These are phyloP conservation scores for Cynara cardunculus DNA, from an alignment of 129 eudicot species.

Conservation along the genomic window DNA sequence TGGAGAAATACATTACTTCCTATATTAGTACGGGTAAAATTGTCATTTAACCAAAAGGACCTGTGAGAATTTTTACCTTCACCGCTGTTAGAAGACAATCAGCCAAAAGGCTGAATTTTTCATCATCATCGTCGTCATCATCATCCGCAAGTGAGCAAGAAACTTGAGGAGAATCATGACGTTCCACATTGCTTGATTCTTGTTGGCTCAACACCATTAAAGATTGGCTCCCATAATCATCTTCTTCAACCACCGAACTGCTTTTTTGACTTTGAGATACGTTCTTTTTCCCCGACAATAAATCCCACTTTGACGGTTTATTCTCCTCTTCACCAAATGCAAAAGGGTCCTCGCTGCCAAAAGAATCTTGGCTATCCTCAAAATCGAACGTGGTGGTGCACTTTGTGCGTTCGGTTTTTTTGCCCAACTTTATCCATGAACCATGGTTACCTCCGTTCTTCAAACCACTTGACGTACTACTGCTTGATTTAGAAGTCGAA, in stretches of 20 bases:
- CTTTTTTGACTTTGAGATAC: slow-evolving; percentile 37
- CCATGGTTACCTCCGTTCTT: slow-evolving; percentile 5
- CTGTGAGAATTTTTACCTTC: not conserved
- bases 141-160: slow-evolving; percentile 51
- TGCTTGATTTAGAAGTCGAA: slow-evolving; percentile 45
- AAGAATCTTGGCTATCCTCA: slow-evolving; percentile 74
- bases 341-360: slow-evolving; percentile 71
- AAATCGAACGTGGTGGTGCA: slow-evolving; percentile 20
- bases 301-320: slow-evolving; percentile 80
- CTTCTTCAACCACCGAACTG: slow-evolving; percentile 34
- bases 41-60: not conserved
- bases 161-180: slow-evolving; percentile 34
- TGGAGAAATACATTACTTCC: not conserved
- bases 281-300: slow-evolving; percentile 37
- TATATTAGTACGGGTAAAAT: not conserved
- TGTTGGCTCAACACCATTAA: slow-evolving; percentile 33
- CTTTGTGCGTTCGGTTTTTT: slow-evolving; percentile 25
- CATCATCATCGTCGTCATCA: slow-evolving; percentile 23
- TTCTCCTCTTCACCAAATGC: slow-evolving; percentile 73
- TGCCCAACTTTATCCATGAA: slow-evolving; percentile 30
- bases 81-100: slow-evolving; percentile 19
- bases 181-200: slow-evolving; percentile 48
- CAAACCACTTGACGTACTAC: slow-evolving; percentile 27
- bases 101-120: slow-evolving; percentile 54
- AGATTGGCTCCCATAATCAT: slow-evolving; percentile 32